Evolutionary conservation across 495 filamentous ascomycete genomes (phyloP).

Genomic region (Astrothelium macrocarpum): DNA sequence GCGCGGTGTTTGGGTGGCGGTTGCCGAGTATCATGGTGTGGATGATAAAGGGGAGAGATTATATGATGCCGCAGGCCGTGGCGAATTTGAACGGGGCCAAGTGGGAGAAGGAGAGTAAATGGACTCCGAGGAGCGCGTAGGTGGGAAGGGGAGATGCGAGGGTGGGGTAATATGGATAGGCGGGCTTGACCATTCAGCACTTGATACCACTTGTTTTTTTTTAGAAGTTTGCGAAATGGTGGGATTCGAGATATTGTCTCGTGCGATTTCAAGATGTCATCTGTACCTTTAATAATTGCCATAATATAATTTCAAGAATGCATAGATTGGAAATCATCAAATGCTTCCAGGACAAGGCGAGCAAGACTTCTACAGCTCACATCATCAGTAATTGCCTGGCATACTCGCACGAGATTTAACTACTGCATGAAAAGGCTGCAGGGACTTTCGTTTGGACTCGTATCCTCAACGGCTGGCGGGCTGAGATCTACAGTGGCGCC

Average conservation of each 20-base stretch:
- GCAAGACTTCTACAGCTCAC: too few relatives aligned
- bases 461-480: background rate
- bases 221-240: background rate
- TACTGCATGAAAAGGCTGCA: background rate
- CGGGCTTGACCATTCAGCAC: background rate
- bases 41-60: constrained; percentile 54
- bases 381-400: too few relatives aligned
- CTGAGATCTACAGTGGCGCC: background rate
- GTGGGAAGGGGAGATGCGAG: background rate
- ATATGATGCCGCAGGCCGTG: constrained; percentile 44
- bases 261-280: too few relatives aligned
- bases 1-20: constrained; percentile 42
- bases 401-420: background rate
- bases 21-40: constrained; percentile 49
- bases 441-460: background rate
- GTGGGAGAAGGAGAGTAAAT: constrained; percentile 39
- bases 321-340: too few relatives aligned
- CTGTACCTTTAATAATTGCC: too few relatives aligned
- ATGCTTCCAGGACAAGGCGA: too few relatives aligned
- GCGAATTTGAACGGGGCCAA: constrained; percentile 43
- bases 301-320: too few relatives aligned
- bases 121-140: constrained; percentile 9
- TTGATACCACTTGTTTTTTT: background rate
- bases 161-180: background rate
- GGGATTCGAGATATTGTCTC: too few relatives aligned